Conservation (phyloP, 164 flowering plant genomes). For the Aristolochia contorta region DNA sequence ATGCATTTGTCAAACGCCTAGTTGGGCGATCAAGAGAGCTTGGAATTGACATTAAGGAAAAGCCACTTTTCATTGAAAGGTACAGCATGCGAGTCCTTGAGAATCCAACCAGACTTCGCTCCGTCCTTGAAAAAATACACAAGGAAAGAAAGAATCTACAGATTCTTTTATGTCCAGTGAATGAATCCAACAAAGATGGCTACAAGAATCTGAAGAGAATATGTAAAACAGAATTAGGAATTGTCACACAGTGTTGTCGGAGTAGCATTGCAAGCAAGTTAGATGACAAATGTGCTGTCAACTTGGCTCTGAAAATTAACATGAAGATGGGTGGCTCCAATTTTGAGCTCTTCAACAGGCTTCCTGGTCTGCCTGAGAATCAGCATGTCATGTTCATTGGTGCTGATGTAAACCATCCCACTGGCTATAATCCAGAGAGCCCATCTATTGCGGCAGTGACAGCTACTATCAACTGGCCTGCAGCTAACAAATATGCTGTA, state of each 20-base stretch:
- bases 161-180: slow-evolving; percentile 59
- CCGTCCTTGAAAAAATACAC: slow-evolving; percentile 19
- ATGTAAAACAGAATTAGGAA: slow-evolving; percentile 60
- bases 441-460: slow-evolving; percentile 81
- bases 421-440: slow-evolving; percentile 22
- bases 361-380: slow-evolving; percentile 29
- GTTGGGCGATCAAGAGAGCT: slow-evolving; percentile 21
- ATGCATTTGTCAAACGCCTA: slow-evolving; percentile 25
- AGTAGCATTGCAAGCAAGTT: slow-evolving; percentile 24
- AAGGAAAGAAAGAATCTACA: slow-evolving; percentile 22
- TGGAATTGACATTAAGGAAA: slow-evolving; percentile 27
- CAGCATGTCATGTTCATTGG: slow-evolving; percentile 69
- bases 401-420: slow-evolving; percentile 92
- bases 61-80: slow-evolving; percentile 13
- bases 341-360: slow-evolving; percentile 38
- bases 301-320: slow-evolving; percentile 72
- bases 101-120: slow-evolving; percentile 14
- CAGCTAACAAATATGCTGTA: slow-evolving; percentile 60
- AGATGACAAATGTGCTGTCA: slow-evolving; percentile 42
- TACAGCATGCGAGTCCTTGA: slow-evolving; percentile 27
- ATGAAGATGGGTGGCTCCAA: slow-evolving; percentile 85
- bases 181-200: slow-evolving; percentile 35
- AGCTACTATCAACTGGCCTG: slow-evolving; percentile 82
- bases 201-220: slow-evolving; percentile 67
- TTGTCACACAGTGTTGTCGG: slow-evolving; percentile 66